Evolutionary conservation across 257 asterid genomes (phyloP).

Genomic region (Petunia secreta): DNA sequence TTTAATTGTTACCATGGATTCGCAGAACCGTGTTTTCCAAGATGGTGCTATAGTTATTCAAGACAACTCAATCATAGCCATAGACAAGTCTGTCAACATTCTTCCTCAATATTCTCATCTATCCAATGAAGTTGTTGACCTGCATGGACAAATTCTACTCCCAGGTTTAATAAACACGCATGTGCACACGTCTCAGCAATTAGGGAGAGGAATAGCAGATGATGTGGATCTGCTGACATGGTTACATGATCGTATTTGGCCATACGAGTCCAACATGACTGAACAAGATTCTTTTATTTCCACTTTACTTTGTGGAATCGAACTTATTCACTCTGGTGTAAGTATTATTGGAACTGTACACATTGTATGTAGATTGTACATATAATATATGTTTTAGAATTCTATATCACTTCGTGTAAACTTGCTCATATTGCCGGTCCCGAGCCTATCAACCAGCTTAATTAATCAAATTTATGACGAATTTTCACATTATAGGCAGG

Average conservation of each 20-base stretch:
- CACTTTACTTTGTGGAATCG: slow-evolving; percentile 78
- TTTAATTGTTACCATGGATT: slow-evolving; percentile 64
- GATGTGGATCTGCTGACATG: slow-evolving; percentile 81
- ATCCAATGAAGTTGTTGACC: slow-evolving; percentile 49
- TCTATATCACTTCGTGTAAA: neutral
- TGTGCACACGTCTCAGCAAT: slow-evolving; percentile 83
- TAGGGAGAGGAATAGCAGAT: slow-evolving; percentile 80
- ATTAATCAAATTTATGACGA: too few relatives aligned
- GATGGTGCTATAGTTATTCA: slow-evolving; percentile 66
- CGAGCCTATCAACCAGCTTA: too few relatives aligned
- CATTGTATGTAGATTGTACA: neutral
- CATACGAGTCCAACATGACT: slow-evolving; percentile 75
- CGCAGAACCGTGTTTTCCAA: slow-evolving; percentile 53
- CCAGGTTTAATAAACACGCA: slow-evolving; percentile 82
- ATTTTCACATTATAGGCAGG: too few relatives aligned
- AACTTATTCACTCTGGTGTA: slow-evolving; percentile 86
- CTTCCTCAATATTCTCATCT: slow-evolving; percentile 46
- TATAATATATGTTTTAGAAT: neutral
- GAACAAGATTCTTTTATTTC: slow-evolving; percentile 74
- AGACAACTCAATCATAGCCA: slow-evolving; percentile 52
- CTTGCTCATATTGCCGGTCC: too few relatives aligned
- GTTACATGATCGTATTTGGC: slow-evolving; percentile 84
- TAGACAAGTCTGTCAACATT: slow-evolving; percentile 60
- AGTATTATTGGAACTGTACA: slow-evolving; percentile 25
- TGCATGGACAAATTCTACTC: slow-evolving; percentile 56